phyloP scores from a whole-genome alignment of 2,329 filamentous ascomycete species.

The Penicillium sp. region DNA sequence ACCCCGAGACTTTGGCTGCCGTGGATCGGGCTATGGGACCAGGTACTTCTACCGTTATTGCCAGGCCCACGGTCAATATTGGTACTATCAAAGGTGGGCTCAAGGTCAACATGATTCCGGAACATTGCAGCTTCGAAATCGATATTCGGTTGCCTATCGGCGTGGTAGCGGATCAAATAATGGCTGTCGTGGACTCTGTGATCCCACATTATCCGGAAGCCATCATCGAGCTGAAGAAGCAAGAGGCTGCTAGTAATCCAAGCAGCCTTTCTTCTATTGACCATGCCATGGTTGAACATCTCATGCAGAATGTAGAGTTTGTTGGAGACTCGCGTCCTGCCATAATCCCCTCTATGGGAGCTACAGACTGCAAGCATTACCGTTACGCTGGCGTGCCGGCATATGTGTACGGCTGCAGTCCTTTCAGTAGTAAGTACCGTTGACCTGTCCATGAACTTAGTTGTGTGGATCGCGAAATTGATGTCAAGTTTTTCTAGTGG shows the following conservation, averaged over 20 bases:
- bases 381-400: conserved; percentile 38
- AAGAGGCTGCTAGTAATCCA: conserved; percentile 9
- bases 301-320: conserved; percentile 3
- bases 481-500: conserved; percentile 1
- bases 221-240: conserved; percentile 4
- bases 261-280: conserved; percentile 6
- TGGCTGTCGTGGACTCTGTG: conserved; percentile 1
- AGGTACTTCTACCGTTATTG: conserved; percentile 37
- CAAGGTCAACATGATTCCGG: conserved; percentile 47
- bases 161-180: conserved; percentile 20
- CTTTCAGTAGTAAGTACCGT: conserved; percentile 3
- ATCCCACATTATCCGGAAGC: conserved; percentile 4
- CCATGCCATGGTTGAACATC: conserved; percentile 1
- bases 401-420: conserved; percentile 35
- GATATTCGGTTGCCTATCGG: conserved; percentile 45
- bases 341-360: conserved; percentile 39
- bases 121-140: conserved; percentile 37
- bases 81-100: conserved; percentile 42
- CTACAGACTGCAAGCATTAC: conserved; percentile 45
- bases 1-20: conserved; percentile 4
- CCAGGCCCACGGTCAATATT: conserved; percentile 42
- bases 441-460: not conserved
- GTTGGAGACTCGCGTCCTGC: conserved; percentile 19
- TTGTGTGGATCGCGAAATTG: not conserved
- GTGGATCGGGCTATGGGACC: conserved; percentile 8